phyloP scores from a whole-genome alignment of 2,329 filamentous ascomycete genomes.

The Calonectria henricotiae region DNA sequence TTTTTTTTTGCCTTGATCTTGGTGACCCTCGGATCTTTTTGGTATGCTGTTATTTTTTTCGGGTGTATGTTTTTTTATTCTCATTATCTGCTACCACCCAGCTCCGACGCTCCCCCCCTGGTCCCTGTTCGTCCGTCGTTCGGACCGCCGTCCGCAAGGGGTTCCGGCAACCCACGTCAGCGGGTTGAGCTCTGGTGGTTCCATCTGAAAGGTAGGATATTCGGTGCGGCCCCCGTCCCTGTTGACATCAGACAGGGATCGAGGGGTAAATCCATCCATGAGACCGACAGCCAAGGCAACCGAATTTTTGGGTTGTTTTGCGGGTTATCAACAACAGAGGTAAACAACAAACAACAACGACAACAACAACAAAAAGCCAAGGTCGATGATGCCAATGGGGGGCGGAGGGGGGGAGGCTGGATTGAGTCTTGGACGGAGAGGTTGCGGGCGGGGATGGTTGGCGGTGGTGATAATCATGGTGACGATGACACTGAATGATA shows the following conservation, averaged over 20 bases:
- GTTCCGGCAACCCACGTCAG: conserved; percentile 21
- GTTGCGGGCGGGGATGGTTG: not conserved
- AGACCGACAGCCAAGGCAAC: not conserved
- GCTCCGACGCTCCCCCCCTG: not conserved
- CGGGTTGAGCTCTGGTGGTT: conserved; percentile 17
- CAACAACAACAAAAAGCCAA: conserved; percentile 2
- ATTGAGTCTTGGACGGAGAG: conserved; percentile 10
- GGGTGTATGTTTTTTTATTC: not conserved
- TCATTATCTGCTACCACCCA: not conserved
- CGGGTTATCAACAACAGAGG: conserved; percentile 5
- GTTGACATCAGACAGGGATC: conserved; percentile 10
- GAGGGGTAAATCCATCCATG: conserved; percentile 20
- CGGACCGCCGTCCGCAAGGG: conserved; percentile 24
- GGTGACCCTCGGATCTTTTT: not conserved
- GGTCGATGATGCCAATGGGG: conserved; percentile 1
- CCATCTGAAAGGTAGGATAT: conserved; percentile 8
- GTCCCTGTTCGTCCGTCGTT: conserved; percentile 15
- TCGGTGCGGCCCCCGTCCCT: conserved; percentile 7
- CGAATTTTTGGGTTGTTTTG: conserved; percentile 8
- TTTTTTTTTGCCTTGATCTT: not conserved
- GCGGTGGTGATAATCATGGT: not conserved
- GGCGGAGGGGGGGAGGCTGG: not conserved
- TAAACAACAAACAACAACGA: not conserved
- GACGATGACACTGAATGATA: not conserved
- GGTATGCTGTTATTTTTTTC: not conserved